Conservation (phyloP, 768 basidiomycete genomes). For the Daedaleopsis sinensis region DNA sequence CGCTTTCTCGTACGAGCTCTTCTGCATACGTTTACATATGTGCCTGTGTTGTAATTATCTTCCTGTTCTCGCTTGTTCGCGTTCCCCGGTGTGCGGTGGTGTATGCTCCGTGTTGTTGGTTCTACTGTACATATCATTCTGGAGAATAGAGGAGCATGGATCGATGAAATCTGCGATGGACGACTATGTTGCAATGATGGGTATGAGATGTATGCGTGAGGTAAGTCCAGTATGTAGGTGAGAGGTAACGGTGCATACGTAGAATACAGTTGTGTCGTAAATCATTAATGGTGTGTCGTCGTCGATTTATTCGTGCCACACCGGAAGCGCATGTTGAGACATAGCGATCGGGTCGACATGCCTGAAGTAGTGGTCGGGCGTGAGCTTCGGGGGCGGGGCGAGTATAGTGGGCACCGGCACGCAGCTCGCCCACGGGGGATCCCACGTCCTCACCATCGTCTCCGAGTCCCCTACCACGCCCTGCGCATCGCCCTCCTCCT, state of each 20-base stretch:
- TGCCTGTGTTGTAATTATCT: constrained; percentile 23
- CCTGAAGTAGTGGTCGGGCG: not conserved
- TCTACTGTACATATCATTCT: not conserved
- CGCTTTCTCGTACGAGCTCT: constrained; percentile 2
- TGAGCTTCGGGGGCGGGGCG: not conserved
- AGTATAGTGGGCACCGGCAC: not conserved
- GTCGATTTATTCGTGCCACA: not conserved
- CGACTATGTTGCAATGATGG: no score
- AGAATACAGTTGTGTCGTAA: no score
- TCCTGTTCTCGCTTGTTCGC: not conserved
- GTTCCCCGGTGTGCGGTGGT: not conserved
- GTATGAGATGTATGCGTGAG: no score
- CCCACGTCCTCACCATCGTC: not conserved
- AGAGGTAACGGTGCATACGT: no score
- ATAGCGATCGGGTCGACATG: not conserved
- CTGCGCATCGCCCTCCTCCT: not conserved
- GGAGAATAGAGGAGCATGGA: not conserved
- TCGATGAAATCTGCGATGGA: no score
- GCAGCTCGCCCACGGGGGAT: not conserved
- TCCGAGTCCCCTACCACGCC: not conserved
- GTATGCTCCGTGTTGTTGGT: constrained; percentile 2
- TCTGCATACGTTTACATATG: constrained; percentile 24
- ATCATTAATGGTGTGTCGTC: no score
- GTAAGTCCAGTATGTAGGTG: no score
- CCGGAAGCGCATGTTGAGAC: not conserved